Conservation (phyloP, 306 rosid genomes). For the Dryas octopetala region DNA sequence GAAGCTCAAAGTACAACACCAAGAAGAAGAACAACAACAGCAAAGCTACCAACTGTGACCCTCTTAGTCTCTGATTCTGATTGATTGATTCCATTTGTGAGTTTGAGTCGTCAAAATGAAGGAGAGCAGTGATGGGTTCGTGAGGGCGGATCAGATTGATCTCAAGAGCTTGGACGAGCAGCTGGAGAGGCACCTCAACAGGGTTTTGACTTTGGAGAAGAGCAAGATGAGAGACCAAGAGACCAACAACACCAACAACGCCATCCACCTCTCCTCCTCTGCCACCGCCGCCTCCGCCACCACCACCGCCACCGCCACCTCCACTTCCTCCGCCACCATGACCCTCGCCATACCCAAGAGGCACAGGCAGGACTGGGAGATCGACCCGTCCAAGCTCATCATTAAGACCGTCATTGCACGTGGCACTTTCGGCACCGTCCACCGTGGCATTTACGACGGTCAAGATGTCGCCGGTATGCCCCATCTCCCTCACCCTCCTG, state of each 20-base stretch:
- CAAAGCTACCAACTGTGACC: neutral
- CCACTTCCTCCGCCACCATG: constrained; percentile 20
- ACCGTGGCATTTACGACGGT: constrained; percentile 85
- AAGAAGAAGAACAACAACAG: neutral
- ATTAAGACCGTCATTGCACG: constrained; percentile 82
- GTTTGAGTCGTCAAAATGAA: constrained; percentile 43
- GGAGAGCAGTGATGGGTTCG: constrained; percentile 83
- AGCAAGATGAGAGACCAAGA: constrained; percentile 51
- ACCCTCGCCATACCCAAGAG: constrained; percentile 33
- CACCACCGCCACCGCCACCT: neutral
- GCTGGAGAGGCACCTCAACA: constrained; percentile 82
- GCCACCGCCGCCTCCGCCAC: neutral
- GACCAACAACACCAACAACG: constrained; percentile 8
- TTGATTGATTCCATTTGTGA: neutral
- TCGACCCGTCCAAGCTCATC: constrained; percentile 82
- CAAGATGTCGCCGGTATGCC: constrained; percentile 87
- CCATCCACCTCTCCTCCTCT: constrained; percentile 10
- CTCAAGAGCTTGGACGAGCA: constrained; percentile 97
- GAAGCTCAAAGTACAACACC: constrained; percentile 1
- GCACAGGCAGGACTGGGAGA: constrained; percentile 88
- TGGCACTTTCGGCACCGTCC: constrained; percentile 92
- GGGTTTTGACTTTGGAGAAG: constrained; percentile 75
- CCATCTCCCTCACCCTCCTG: neutral
- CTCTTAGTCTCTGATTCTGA: neutral
- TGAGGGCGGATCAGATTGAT: constrained; percentile 98